phyloP scores from a whole-genome alignment of 2,329 filamentous ascomycete genomes.

The Fusarium avenaceum region DNA sequence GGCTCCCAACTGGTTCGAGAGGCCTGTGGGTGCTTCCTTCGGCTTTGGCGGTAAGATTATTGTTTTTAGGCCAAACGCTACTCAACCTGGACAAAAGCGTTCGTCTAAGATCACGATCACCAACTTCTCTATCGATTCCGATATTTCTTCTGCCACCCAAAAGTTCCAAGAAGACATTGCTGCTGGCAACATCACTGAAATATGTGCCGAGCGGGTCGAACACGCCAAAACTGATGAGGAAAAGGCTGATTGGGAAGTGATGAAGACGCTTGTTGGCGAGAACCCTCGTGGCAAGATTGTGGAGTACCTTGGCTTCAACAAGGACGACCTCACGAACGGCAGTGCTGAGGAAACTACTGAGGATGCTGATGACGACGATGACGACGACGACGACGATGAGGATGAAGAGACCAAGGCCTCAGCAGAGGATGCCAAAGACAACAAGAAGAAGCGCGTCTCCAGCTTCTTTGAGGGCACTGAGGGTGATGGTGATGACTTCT shows the following conservation, averaged over 20 bases:
- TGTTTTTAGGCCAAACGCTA: constrained; percentile 72
- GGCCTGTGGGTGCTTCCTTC: constrained; percentile 88
- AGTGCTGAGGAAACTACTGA: constrained; percentile 53
- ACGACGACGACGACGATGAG: constrained; percentile 49
- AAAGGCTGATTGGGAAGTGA: constrained; percentile 95
- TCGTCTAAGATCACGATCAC: constrained; percentile 86
- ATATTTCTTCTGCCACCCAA: constrained; percentile 85
- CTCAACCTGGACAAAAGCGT: constrained; percentile 72
- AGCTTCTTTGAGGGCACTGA: constrained; percentile 81
- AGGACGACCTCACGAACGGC: constrained; percentile 67
- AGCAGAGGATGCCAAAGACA: constrained; percentile 52
- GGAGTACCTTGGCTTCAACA: constrained; percentile 89
- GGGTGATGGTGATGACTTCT: constrained; percentile 84
- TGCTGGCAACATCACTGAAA: constrained; percentile 79
- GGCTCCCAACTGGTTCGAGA: constrained; percentile 90
- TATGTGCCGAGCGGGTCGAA: constrained; percentile 84
- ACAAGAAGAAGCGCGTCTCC: constrained; percentile 73
- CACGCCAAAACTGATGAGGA: constrained; percentile 87
- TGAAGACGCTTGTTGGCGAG: constrained; percentile 86
- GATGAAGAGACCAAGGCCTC: constrained; percentile 46
- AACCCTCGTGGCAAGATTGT: constrained; percentile 89
- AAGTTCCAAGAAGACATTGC: constrained; percentile 88
- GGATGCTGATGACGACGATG: constrained; percentile 41
- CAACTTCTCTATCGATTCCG: constrained; percentile 88
- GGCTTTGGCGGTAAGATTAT: constrained; percentile 96